Base-by-base conservation (phyloP, 1,284 basidiomycete genomes). In the Tilletia indica region DNA sequence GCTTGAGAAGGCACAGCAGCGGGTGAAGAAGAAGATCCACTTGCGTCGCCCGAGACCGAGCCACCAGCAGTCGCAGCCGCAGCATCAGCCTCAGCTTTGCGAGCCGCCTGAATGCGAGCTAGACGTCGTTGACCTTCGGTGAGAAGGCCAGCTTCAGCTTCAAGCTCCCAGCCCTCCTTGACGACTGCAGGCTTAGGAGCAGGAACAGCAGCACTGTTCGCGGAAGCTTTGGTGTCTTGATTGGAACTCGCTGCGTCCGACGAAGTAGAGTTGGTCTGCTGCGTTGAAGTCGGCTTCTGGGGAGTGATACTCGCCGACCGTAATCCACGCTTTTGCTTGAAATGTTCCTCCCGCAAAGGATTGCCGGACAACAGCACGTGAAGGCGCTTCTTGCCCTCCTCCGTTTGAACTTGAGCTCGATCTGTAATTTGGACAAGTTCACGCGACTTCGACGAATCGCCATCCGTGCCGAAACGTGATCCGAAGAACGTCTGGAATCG, bases 101-200 rank as follows among this genome's bases (percentile, higher is more conserved):
- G 72, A 72, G 67, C 70, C 66, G n/a, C 45, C 51, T 21, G 66
- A 67, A 8, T 74, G 73, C 12, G 74, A 75, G 38, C 66, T 66
- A 48, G 49, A 48, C 78, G 72, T 42, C 73, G 71, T 11, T 74
- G 76, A n/a, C 76, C 75, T 58, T 79, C 78, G 47, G 76, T 79
- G 67, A 77, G 73, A 69, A 79, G 72, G 4, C 78, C 78, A 8
- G 75, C 69, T 66, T 79, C 78, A 48, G 78, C 78, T 11, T 76
- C 70, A 14, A 79, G 67, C 67, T 79, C 78, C 78, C 78, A 79
- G 16, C 76, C 76, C 21, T 79, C 78, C 48, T 76, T 77, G 67
- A 74, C 70, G 19, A 72, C n/a, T 48, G 69, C 64, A 0, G 73
- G 71, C 64, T 78, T 78, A 34, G 77, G 76, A 1, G 73, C 72